These are phyloP conservation scores for Priceomyces haplophilus DNA, from an alignment of 805 yeast genomes.

Conservation along the genomic window DNA sequence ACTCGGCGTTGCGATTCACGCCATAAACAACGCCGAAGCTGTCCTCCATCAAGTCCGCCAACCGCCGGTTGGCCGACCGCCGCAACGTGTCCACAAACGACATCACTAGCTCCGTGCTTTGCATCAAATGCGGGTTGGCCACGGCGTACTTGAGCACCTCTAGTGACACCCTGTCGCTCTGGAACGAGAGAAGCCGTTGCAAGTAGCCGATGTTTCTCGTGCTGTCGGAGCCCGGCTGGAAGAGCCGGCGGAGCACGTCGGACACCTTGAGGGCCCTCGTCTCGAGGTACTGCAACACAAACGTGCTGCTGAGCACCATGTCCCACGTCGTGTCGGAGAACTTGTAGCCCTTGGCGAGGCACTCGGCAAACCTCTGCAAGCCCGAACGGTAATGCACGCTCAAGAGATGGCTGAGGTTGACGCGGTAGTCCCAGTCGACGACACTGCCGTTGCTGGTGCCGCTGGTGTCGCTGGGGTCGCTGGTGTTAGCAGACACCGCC, in stretches of 20 bases:
- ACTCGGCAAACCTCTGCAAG: constrained; percentile 20
- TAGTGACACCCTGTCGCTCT: constrained; percentile 26
- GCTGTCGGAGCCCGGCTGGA: constrained; percentile 15
- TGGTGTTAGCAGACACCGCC: constrained; percentile 10
- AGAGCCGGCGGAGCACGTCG: constrained; percentile 23
- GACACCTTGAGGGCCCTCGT: constrained; percentile 13
- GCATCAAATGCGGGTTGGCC: constrained; percentile 1
- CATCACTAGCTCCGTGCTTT: constrained; percentile 7
- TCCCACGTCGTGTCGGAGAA: constrained; percentile 33
- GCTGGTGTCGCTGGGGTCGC: too few species aligned
- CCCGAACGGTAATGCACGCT: constrained; percentile 28
- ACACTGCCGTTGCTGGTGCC: too few species aligned
- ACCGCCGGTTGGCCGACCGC: constrained; percentile 19
- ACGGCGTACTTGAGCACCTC: constrained; percentile 17
- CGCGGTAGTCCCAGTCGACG: constrained; percentile 12
- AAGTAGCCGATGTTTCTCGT: constrained; percentile 10
- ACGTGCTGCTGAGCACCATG: constrained; percentile 26
- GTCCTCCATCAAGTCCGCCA: constrained; percentile 12
- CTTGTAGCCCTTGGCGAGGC: constrained; percentile 27
- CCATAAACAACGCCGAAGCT: constrained; percentile 10
- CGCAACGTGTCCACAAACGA: constrained; percentile 7
- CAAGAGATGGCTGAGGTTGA: constrained; percentile 27
- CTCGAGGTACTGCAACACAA: constrained; percentile 20
- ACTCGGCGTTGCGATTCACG: constrained; percentile 10
- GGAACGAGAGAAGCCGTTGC: constrained; percentile 16